phyloP scores from a whole-genome alignment of 495 filamentous ascomycete genomes.

The Penicillium desertorum region DNA sequence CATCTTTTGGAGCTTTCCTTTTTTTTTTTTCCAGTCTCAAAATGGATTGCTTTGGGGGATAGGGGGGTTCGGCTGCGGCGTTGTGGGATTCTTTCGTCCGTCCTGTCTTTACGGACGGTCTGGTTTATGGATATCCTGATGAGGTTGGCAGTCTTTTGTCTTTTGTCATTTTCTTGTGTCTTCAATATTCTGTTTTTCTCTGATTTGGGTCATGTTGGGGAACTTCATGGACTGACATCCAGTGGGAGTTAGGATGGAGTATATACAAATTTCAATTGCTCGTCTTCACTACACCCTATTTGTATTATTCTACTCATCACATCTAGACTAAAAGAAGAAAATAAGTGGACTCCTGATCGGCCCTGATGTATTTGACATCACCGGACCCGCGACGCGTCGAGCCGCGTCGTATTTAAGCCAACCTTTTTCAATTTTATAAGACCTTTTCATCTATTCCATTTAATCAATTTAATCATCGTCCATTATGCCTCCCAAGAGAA shows the following conservation, averaged over 20 bases:
- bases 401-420: neutral
- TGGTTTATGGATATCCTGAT: constrained; percentile 3
- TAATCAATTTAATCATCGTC: neutral
- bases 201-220: neutral
- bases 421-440: neutral
- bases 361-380: neutral
- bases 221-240: constrained; percentile 10
- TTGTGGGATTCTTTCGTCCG: constrained; percentile 6
- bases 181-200: neutral
- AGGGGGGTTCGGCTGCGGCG: constrained; percentile 1
- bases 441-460: neutral
- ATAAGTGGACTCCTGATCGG: too few relatives aligned
- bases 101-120: neutral
- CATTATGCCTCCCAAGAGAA: constrained; percentile 1
- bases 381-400: neutral
- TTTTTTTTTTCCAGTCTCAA: neutral
- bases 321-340: too few relatives aligned
- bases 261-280: constrained; percentile 7
- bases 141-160: neutral
- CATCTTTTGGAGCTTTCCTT: constrained; percentile 2
- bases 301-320: neutral
- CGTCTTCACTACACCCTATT: neutral
- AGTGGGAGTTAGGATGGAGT: constrained; percentile 11
- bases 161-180: neutral
- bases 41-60: constrained; percentile 1